Percentiles rank a stretch among this genome's conserved stretches.
Conservation (phyloP, 768 basidiomycete genomes). For the Crepidotus variabilis region DNA sequence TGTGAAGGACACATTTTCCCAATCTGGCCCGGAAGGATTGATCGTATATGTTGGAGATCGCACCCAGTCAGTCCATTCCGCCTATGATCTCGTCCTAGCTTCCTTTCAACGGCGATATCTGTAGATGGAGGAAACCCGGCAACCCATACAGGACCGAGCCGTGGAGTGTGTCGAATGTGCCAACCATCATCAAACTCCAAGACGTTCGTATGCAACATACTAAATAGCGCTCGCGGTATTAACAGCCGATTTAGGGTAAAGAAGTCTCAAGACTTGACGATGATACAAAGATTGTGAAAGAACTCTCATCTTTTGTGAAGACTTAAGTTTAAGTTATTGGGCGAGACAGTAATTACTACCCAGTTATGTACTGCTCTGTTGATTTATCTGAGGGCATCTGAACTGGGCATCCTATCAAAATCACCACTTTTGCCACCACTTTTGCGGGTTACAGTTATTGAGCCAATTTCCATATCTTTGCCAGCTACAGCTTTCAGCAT, state of each 20-base stretch:
- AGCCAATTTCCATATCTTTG: conserved; percentile 78
- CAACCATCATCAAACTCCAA: conserved; percentile 58
- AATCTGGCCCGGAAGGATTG: conserved; percentile 46
- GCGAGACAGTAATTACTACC: background rate
- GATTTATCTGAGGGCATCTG: no score
- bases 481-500: conserved; percentile 92
- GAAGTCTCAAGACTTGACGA: conserved; percentile 42
- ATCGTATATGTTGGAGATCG: conserved; percentile 70
- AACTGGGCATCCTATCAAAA: conserved; percentile 34
- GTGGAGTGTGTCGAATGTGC: conserved; percentile 57
- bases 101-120: background rate
- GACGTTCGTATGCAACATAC: background rate
- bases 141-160: conserved; percentile 61
- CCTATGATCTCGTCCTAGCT: background rate
- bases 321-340: conserved; percentile 1
- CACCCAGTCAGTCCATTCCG: conserved; percentile 46
- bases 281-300: conserved; percentile 27
- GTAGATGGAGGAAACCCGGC: conserved; percentile 64
- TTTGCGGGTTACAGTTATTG: conserved; percentile 63
- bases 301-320: conserved; percentile 28
- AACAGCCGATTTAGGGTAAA: conserved; percentile 24
- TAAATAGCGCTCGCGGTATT: background rate
- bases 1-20: conserved; percentile 47
- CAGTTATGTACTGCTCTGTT: background rate
- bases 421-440: conserved; percentile 73